Conservation (phyloP, 768 basidiomycete genomes). For the Chalciporus sphaerocephalus region DNA sequence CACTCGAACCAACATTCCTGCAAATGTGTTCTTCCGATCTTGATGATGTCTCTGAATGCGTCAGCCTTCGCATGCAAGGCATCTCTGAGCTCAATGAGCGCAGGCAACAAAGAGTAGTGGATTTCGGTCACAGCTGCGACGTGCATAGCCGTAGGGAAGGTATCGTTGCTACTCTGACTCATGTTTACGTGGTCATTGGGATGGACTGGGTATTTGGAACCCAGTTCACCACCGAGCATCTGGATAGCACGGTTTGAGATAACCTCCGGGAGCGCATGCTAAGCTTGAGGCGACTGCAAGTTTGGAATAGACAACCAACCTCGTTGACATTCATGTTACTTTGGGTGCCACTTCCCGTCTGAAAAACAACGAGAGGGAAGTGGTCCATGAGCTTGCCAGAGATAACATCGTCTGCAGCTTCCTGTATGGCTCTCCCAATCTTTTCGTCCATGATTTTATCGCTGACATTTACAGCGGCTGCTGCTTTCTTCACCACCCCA, state of each 20-base stretch:
- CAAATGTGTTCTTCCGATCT: slow-evolving; percentile 96
- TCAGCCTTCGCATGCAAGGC: slow-evolving; percentile 80
- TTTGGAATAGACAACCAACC: slow-evolving; percentile 37
- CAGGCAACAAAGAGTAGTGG: slow-evolving; percentile 73
- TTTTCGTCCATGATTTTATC: slow-evolving; percentile 93
- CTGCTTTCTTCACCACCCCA: slow-evolving; percentile 96
- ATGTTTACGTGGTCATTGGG: slow-evolving; percentile 99
- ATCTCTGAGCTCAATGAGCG: slow-evolving; percentile 76
- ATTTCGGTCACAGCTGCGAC: slow-evolving; percentile 93
- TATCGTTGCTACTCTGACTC: slow-evolving; percentile 98
- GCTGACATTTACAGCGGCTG: slow-evolving; percentile 79
- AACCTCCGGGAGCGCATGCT: slow-evolving; percentile 50
- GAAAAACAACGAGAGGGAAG: slow-evolving; percentile 98
- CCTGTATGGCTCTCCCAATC: slow-evolving; percentile 81
- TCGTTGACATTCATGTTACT: slow-evolving; percentile 99
- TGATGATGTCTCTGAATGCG: slow-evolving; percentile 87
- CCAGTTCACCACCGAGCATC: slow-evolving; percentile 89
- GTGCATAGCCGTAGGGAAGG: slow-evolving; percentile 99
- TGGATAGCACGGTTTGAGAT: slow-evolving; percentile 99
- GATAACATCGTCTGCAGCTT: slow-evolving; percentile 96
- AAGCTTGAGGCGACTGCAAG: not conserved
- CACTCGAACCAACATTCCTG: slow-evolving; percentile 43
- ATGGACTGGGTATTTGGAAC: slow-evolving; percentile 95
- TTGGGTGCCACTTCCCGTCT: slow-evolving; percentile 98
- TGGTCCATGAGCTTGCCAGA: slow-evolving; percentile 91